Conservation (phyloP, 164 flowering plant species). For the Stephania yunnanensis region DNA sequence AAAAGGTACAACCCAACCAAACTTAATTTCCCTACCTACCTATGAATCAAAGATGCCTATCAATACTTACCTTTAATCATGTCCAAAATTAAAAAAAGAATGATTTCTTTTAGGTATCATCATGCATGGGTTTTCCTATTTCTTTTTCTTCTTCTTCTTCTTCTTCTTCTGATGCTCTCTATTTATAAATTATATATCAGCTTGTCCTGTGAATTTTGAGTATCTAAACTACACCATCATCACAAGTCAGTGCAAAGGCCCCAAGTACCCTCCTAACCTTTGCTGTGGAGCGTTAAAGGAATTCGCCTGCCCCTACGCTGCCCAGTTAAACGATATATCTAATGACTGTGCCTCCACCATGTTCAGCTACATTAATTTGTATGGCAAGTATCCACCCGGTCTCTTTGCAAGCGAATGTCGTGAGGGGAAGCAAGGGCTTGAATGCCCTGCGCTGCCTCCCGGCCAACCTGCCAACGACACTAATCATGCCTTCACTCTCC, state of each 20-base stretch:
- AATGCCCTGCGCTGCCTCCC: constrained; percentile 22
- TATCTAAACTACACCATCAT: constrained; percentile 47
- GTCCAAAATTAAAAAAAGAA: no score
- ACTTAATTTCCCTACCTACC: no score
- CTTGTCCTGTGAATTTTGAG: constrained; percentile 39
- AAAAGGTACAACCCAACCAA: neutral
- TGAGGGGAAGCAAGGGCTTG: constrained; percentile 6
- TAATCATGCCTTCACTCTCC: neutral
- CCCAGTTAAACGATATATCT: neutral
- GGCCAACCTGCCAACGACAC: constrained; percentile 1
- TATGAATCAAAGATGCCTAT: no score
- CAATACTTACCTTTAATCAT: no score
- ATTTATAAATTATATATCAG: constrained; percentile 15
- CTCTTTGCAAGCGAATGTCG: constrained; percentile 8
- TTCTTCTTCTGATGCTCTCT: no score
- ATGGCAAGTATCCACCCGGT: constrained; percentile 37
- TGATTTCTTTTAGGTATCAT: no score
- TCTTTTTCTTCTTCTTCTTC: no score
- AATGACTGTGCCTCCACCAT: constrained; percentile 36
- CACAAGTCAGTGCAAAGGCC: constrained; percentile 58
- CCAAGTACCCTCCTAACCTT: constrained; percentile 27
- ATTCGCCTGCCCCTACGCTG: constrained; percentile 29
- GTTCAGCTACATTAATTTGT: constrained; percentile 45
- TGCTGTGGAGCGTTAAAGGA: constrained; percentile 41
- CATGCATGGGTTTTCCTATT: no score